A percentile compares a stretch with the other conserved stretches of the same genome.
phyloP scores from a whole-genome alignment of 768 basidiomycete species.

The Rhodotorula babjevae region DNA sequence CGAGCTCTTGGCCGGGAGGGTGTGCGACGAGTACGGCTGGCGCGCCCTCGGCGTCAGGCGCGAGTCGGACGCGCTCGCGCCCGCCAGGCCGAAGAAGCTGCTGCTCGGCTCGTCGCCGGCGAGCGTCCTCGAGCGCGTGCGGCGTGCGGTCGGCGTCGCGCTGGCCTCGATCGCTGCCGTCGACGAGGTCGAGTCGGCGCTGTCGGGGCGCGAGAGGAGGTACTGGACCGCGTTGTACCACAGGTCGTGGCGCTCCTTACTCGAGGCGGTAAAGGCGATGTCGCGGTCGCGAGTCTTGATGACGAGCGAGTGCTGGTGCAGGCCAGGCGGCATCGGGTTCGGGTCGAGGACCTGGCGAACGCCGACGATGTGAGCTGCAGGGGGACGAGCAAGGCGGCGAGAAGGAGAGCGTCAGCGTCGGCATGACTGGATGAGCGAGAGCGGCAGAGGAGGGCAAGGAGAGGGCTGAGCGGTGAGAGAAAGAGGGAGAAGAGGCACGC shows the following conservation, averaged over 20 bases:
- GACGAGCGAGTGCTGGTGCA: constrained; percentile 87
- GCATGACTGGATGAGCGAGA: too few relatives aligned
- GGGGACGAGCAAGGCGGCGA: neutral
- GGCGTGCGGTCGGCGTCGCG: neutral
- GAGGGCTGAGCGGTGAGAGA: neutral
- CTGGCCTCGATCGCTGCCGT: neutral
- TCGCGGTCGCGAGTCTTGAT: constrained; percentile 89
- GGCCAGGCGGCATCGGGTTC: constrained; percentile 90
- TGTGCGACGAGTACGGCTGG: neutral
- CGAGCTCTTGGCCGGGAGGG: neutral
- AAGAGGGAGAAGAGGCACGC: constrained; percentile 1
- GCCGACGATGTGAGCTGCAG: constrained; percentile 62
- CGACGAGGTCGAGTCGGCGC: constrained; percentile 20
- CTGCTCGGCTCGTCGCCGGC: neutral
- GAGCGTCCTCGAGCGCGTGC: neutral
- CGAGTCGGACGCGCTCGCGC: constrained; percentile 35
- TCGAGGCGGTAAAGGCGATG: constrained; percentile 97
- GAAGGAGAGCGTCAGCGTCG: constrained; percentile 13
- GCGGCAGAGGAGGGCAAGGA: too few relatives aligned
- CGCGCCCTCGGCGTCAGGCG: constrained; percentile 24
- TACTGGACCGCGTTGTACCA: constrained; percentile 90
- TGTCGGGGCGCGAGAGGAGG: constrained; percentile 68
- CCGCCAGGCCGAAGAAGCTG: constrained; percentile 13
- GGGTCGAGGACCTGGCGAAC: constrained; percentile 88
- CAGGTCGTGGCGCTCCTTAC: constrained; percentile 91